A percentile compares a stretch with the other conserved stretches of the same genome.
Evolutionary conservation across 306 rosid genomes (phyloP).

Genomic region (Pterocarpus macrocarpus): DNA sequence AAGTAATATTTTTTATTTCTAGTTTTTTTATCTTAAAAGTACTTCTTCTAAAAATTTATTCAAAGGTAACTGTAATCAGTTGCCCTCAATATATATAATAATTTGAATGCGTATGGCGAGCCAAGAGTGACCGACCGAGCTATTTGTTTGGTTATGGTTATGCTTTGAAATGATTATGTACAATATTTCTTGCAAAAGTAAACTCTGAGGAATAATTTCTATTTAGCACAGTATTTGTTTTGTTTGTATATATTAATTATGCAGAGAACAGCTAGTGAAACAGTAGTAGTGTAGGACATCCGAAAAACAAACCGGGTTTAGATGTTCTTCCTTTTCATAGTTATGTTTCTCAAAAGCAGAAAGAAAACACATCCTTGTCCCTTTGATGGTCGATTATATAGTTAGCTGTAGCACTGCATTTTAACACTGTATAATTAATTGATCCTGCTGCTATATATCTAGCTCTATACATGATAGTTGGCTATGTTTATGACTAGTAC

Average conservation of each 20-base stretch:
- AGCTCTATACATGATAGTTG: slow-evolving; percentile 42
- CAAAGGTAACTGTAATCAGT: too few species aligned
- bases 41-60: too few species aligned
- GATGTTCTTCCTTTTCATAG: not conserved
- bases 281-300: not conserved
- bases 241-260: not conserved
- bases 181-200: not conserved
- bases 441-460: slow-evolving; percentile 10
- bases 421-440: slow-evolving; percentile 22
- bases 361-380: not conserved
- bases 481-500: slow-evolving; percentile 50
- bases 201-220: slow-evolving; percentile 15
- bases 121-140: too few species aligned
- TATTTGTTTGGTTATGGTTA: too few species aligned
- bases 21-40: too few species aligned
- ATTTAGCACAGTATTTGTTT: not conserved
- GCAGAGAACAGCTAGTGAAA: slow-evolving; percentile 23
- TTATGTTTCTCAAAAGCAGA: slow-evolving; percentile 9
- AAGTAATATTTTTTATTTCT: too few species aligned
- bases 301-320: not conserved
- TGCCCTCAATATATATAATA: too few species aligned
- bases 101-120: too few species aligned
- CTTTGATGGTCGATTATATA: slow-evolving; percentile 10
- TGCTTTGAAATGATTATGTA: not conserved
- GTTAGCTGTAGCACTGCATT: not conserved